phyloP scores from a whole-genome alignment of 768 basidiomycete genomes.

The Kwoniella pini region DNA sequence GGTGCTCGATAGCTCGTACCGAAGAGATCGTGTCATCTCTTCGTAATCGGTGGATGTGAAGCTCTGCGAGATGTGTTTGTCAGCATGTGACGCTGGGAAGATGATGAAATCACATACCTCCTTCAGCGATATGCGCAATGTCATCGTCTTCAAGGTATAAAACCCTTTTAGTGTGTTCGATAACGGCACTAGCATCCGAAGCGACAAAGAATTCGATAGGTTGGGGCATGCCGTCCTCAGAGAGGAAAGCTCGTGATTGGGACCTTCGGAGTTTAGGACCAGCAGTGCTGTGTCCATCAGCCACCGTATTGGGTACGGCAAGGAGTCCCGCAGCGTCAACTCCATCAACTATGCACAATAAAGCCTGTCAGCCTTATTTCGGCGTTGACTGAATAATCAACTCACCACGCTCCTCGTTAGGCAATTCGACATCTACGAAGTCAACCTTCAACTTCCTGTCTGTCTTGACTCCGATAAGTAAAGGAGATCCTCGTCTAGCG shows the following conservation, averaged over 20 bases:
- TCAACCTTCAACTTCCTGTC: slow-evolving; percentile 99
- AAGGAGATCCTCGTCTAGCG: slow-evolving; percentile 93
- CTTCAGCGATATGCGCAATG: slow-evolving; percentile 94
- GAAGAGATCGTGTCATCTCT: slow-evolving; percentile 72
- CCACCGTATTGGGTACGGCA: slow-evolving; percentile 61
- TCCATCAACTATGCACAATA: slow-evolving; percentile 52
- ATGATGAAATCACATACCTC: slow-evolving; percentile 53
- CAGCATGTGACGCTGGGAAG: neutral
- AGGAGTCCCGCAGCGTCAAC: slow-evolving; percentile 60
- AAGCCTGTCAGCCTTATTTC: no score
- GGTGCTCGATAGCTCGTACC: slow-evolving; percentile 93
- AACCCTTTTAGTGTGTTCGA: slow-evolving; percentile 98
- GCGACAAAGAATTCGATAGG: slow-evolving; percentile 99
- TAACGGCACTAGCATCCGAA: slow-evolving; percentile 91
- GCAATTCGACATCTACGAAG: slow-evolving; percentile 96
- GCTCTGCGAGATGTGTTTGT: slow-evolving; percentile 58
- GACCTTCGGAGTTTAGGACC: slow-evolving; percentile 77
- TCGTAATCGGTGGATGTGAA: slow-evolving; percentile 97
- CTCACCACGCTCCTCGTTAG: slow-evolving; percentile 59
- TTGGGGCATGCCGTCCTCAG: slow-evolving; percentile 95
- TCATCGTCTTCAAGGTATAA: slow-evolving; percentile 99
- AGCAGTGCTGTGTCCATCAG: slow-evolving; percentile 58
- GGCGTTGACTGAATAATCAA: no score
- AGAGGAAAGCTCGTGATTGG: slow-evolving; percentile 97
- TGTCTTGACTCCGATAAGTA: slow-evolving; percentile 97